These are phyloP conservation scores for Pythium utonaiense DNA, from an alignment of 352 stramenopile species.

Conservation along the genomic window DNA sequence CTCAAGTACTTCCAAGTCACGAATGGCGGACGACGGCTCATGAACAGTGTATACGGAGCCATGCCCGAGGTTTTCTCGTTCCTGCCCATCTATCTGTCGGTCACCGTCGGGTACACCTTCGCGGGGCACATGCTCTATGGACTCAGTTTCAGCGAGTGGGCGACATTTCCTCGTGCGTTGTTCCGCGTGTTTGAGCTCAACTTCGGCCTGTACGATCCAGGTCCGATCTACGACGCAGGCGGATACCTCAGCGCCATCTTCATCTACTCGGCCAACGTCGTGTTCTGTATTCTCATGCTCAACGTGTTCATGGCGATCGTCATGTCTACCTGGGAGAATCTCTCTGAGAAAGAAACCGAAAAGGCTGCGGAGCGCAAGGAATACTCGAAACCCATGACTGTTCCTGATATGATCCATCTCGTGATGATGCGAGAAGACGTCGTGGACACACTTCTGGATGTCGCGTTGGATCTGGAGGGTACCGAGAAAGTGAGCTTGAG, in stretches of 20 bases:
- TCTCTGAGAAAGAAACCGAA: conserved; percentile 50
- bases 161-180: conserved; percentile 49
- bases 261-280: conserved; percentile 63
- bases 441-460: conserved; percentile 53
- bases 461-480: conserved; percentile 43
- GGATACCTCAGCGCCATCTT: conserved; percentile 63
- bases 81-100: conserved; percentile 57
- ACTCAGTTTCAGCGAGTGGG: conserved; percentile 58
- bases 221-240: conserved; percentile 60
- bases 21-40: conserved; percentile 52
- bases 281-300: conserved; percentile 77
- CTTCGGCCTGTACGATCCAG: conserved; percentile 64
- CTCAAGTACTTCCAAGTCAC: conserved; percentile 78
- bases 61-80: conserved; percentile 73
- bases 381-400: conserved; percentile 38
- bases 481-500: conserved; percentile 32
- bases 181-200: conserved; percentile 77
- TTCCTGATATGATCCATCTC: conserved; percentile 45
- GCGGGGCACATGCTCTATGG: conserved; percentile 67
- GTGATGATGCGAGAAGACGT: conserved; percentile 59
- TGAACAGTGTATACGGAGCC: conserved; percentile 66
- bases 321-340: conserved; percentile 65
- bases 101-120: conserved; percentile 72
- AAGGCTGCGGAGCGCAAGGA: conserved; percentile 40
- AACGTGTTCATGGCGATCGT: conserved; percentile 80